These are phyloP conservation scores for Silene conica DNA, from an alignment of 148 eudicot genomes.

Conservation along the genomic window DNA sequence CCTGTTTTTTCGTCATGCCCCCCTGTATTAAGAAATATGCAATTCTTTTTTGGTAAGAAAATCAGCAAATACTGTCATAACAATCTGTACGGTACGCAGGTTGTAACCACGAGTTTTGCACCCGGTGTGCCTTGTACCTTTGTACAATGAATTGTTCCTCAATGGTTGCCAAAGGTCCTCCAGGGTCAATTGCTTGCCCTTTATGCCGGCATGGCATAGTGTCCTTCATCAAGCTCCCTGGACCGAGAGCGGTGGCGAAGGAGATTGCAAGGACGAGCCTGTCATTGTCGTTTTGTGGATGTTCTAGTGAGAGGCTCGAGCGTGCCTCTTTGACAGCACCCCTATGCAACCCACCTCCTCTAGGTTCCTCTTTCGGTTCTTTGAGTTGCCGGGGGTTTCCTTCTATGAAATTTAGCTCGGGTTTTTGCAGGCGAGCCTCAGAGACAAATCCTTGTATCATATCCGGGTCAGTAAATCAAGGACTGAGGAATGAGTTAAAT, in stretches of 20 bases:
- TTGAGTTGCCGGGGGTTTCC: constrained; percentile 57
- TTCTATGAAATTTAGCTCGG: constrained; percentile 39
- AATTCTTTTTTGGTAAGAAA: background rate
- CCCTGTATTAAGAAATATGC: background rate
- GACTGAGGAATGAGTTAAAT: constrained; percentile 24
- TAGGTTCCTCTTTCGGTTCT: constrained; percentile 49
- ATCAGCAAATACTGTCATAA: background rate
- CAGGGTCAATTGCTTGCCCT: constrained; percentile 84
- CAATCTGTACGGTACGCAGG: constrained; percentile 32
- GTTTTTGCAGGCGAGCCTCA: constrained; percentile 52
- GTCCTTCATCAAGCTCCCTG: constrained; percentile 59
- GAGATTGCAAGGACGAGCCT: constrained; percentile 49
- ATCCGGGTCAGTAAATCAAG: constrained; percentile 15
- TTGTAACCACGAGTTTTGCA: constrained; percentile 91
- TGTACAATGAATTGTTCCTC: constrained; percentile 63
- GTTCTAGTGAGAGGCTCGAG: constrained; percentile 38
- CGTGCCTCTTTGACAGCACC: constrained; percentile 41
- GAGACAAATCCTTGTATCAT: constrained; percentile 45
- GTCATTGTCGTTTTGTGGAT: constrained; percentile 58
- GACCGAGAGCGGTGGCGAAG: constrained; percentile 37
- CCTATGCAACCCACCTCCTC: constrained; percentile 41
- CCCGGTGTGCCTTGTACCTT: constrained; percentile 74
- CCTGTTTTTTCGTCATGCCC: too few relatives aligned
- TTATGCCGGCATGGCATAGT: constrained; percentile 78
- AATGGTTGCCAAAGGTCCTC: constrained; percentile 42